Conservation (phyloP, 1,139 yeast species). For the Scheffersomyces stambukii region DNA sequence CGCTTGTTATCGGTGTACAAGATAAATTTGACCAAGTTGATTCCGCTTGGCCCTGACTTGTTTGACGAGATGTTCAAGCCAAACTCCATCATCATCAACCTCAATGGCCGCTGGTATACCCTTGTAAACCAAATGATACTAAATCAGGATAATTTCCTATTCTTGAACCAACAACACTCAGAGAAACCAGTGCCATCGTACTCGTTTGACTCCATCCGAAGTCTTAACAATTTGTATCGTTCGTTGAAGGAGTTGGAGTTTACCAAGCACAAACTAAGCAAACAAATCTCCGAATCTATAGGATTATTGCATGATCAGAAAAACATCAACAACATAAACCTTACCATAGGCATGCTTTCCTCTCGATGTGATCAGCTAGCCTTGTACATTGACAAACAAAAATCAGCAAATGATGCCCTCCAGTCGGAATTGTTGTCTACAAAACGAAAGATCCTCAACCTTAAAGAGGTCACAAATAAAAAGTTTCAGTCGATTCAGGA, state of each 20-base stretch:
- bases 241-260: slow-evolving; percentile 28
- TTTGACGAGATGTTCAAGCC: slow-evolving; percentile 17
- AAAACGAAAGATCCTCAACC: slow-evolving; percentile 22
- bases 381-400: slow-evolving; percentile 18
- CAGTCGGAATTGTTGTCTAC: no score
- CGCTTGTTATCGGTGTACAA: slow-evolving; percentile 15
- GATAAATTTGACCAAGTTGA: slow-evolving; percentile 18
- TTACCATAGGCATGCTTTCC: slow-evolving; percentile 9
- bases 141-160: not conserved
- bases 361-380: slow-evolving; percentile 12
- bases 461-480: slow-evolving; percentile 17
- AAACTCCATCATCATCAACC: slow-evolving; percentile 23
- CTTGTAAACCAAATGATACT: slow-evolving; percentile 8
- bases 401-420: slow-evolving; percentile 24
- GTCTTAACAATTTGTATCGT: slow-evolving; percentile 24
- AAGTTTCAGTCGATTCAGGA: slow-evolving; percentile 15
- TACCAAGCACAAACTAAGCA: slow-evolving; percentile 16
- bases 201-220: slow-evolving; percentile 32
- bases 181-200: slow-evolving; percentile 18
- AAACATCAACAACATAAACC: slow-evolving; percentile 12
- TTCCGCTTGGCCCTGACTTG: slow-evolving; percentile 11
- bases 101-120: slow-evolving; percentile 22
- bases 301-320: slow-evolving; percentile 9
- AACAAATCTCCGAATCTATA: slow-evolving; percentile 14
- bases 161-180: slow-evolving; percentile 1